These are phyloP conservation scores for Vitellaria paradoxa DNA, from an alignment of 179 eudicot genomes.

Conservation along the genomic window DNA sequence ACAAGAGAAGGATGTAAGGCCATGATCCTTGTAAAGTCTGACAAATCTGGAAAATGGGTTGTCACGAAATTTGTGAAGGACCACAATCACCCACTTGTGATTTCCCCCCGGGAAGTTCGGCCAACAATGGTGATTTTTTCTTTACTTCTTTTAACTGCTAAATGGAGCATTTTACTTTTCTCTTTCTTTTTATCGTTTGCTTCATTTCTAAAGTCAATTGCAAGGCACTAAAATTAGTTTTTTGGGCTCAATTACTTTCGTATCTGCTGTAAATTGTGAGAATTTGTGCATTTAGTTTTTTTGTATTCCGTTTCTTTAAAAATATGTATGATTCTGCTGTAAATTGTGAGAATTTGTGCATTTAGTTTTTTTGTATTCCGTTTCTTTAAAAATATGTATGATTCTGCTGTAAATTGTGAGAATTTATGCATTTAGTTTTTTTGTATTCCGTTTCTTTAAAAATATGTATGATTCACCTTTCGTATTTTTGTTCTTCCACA, in stretches of 20 bases:
- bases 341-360: neutral
- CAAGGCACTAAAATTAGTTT: neutral
- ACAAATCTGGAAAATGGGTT: conserved; percentile 32
- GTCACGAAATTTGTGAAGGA: conserved; percentile 34
- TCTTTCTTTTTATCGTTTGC: too few relatives aligned
- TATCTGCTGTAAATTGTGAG: neutral
- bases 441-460: too few relatives aligned
- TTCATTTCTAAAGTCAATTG: neutral
- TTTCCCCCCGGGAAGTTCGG: conserved; percentile 24
- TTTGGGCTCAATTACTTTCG: neutral
- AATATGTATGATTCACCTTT: too few relatives aligned
- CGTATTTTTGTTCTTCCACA: too few relatives aligned
- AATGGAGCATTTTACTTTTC: neutral
- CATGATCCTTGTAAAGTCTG: conserved; percentile 32
- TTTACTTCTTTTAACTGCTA: neutral
- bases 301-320: too few relatives aligned
- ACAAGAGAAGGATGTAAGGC: conserved; percentile 41
- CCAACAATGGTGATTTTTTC: conserved; percentile 18
- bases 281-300: neutral
- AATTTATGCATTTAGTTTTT: neutral
- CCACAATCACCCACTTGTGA: conserved; percentile 37
- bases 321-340: neutral
- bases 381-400: too few relatives aligned
- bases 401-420: neutral
- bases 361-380: too few relatives aligned